These are phyloP conservation scores for Choricystis sp. DNA, from an alignment of 139 green algal species.

Conservation along the genomic window DNA sequence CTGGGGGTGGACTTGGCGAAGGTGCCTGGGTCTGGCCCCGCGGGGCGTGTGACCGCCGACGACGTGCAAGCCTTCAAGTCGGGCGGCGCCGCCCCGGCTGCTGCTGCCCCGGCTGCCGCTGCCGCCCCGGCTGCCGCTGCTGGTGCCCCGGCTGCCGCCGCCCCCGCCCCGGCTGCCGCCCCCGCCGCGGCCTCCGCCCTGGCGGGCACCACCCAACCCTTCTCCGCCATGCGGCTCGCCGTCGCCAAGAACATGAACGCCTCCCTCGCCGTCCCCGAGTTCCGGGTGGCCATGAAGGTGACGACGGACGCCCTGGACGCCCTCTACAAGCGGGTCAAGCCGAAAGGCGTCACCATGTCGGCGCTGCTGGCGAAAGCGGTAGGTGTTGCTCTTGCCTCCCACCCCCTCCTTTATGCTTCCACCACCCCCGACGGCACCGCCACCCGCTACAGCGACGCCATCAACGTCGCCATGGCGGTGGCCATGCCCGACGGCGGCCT, in stretches of 20 bases:
- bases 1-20: conserved; percentile 72
- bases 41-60: conserved; percentile 80
- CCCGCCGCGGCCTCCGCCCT: conserved; percentile 52
- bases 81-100: conserved; percentile 1
- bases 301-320: conserved; percentile 84
- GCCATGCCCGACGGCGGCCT: conserved; percentile 90
- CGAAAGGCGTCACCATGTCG: conserved; percentile 96
- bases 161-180: conserved; percentile 18
- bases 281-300: conserved; percentile 80
- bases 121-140: conserved; percentile 22
- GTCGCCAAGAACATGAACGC: conserved; percentile 90
- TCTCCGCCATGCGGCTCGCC: conserved; percentile 76
- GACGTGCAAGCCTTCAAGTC: conserved; percentile 64
- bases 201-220: conserved; percentile 71
- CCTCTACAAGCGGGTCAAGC: conserved; percentile 93
- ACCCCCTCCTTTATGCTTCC: conserved; percentile 80
- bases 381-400: conserved; percentile 69
- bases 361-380: conserved; percentile 88
- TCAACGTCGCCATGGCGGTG: conserved; percentile 91
- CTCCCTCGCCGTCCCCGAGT: conserved; percentile 67
- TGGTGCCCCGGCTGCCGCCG: conserved; percentile 10
- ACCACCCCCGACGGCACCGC: conserved; percentile 69
- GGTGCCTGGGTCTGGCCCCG: conserved; percentile 65
- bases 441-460: conserved; percentile 81
- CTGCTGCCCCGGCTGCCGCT: conserved; percentile 16